phyloP scores from a whole-genome alignment of 192 early-diverging fungal species.

The Linnemannia exigua region DNA sequence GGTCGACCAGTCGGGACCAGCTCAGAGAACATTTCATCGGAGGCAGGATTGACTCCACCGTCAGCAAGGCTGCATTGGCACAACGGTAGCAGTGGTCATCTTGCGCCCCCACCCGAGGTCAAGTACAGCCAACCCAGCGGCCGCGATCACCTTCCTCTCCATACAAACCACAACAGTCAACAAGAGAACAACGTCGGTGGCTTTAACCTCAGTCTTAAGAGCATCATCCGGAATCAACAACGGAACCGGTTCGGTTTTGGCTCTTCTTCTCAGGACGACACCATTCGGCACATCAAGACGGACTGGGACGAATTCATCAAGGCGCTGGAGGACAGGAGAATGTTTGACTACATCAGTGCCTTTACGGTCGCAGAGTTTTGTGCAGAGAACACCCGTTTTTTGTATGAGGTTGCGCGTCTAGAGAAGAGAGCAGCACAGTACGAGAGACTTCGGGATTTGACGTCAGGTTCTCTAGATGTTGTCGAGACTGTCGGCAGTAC shows the following conservation, averaged over 20 bases:
- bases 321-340: conserved; percentile 23
- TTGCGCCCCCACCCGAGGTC: neutral
- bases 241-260: conserved; percentile 19
- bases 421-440: conserved; percentile 45
- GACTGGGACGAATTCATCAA: conserved; percentile 50
- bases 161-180: neutral
- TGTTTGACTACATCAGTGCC: conserved; percentile 41
- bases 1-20: neutral
- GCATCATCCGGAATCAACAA: conserved; percentile 19
- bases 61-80: neutral
- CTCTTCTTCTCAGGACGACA: neutral
- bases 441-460: conserved; percentile 35
- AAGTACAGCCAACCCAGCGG: neutral
- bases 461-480: neutral
- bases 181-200: neutral
- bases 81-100: neutral
- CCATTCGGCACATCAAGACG: conserved; percentile 17
- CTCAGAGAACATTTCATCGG: neutral
- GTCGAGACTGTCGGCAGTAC: neutral
- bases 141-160: neutral
- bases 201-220: conserved; percentile 24
- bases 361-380: conserved; percentile 54
- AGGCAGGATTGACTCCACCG: neutral
- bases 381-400: conserved; percentile 50
- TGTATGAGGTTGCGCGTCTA: conserved; percentile 45